These are phyloP conservation scores for Hanseniaspora occidentalis DNA, from an alignment of 805 yeast species.

Conservation along the genomic window DNA sequence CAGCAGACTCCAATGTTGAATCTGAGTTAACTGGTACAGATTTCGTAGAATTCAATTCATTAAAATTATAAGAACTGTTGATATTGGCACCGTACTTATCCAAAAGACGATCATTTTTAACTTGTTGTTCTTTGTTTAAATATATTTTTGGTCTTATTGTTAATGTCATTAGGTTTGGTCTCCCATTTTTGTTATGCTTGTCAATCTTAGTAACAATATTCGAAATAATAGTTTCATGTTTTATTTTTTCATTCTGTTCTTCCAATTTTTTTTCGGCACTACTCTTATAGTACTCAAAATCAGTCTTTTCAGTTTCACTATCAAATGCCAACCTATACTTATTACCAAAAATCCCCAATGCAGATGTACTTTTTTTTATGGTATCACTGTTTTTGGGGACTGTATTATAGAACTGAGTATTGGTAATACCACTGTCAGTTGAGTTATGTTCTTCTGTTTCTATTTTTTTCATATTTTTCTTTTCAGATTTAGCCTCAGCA, in stretches of 20 bases:
- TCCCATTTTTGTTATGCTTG: not conserved
- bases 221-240: not conserved
- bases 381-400: constrained; percentile 6
- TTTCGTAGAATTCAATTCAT: not conserved
- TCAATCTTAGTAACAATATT: not conserved
- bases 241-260: constrained; percentile 1
- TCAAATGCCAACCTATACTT: constrained; percentile 21
- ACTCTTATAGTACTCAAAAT: constrained; percentile 30
- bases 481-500: not conserved
- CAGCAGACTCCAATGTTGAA: not conserved
- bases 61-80: too few relatives aligned
- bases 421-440: constrained; percentile 4
- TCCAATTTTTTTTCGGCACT: not conserved
- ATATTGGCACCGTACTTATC: constrained; percentile 3
- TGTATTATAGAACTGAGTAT: constrained; percentile 4
- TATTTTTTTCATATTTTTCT: not conserved
- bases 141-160: constrained; percentile 2
- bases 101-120: constrained; percentile 1
- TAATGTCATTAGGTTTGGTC: not conserved
- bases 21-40: not conserved
- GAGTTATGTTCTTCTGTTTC: constrained; percentile 1
- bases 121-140: not conserved
- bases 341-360: constrained; percentile 23
- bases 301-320: constrained; percentile 20
- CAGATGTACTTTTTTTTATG: constrained; percentile 14